Percentiles rank a stretch among this genome's conserved stretches.
Evolutionary conservation across 2,329 filamentous ascomycete species (phyloP).

Genomic region (Penicillium hordei): DNA sequence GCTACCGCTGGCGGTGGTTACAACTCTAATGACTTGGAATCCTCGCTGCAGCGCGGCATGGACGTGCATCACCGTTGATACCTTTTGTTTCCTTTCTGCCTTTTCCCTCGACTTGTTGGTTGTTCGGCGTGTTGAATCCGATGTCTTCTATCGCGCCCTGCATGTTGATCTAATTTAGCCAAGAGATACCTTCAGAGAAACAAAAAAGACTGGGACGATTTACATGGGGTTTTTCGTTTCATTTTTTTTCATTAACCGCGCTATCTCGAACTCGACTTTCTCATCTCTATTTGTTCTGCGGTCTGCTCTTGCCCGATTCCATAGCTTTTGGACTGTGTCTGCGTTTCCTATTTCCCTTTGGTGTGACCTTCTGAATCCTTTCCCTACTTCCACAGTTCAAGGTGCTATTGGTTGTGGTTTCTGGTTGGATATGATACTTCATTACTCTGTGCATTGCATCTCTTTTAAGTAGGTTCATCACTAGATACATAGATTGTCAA

Average conservation of each 20-base stretch:
- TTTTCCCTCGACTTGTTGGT: constrained; percentile 11
- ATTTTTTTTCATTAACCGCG: background rate
- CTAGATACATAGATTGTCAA: background rate
- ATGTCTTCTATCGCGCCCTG: constrained; percentile 17
- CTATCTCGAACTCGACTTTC: background rate
- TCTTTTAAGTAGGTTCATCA: background rate
- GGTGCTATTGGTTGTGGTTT: background rate
- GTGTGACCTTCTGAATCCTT: background rate
- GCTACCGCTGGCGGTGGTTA: constrained; percentile 44
- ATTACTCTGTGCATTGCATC: background rate
- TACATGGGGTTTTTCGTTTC: constrained; percentile 14
- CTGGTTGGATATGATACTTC: background rate
- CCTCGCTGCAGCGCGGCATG: constrained; percentile 57
- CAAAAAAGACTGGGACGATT: constrained; percentile 23
- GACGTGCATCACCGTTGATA: constrained; percentile 46
- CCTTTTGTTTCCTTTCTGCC: background rate
- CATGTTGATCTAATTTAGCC: constrained; percentile 31
- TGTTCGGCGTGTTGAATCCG: constrained; percentile 12
- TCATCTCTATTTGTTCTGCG: background rate
- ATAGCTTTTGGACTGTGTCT: background rate
- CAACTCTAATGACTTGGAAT: constrained; percentile 47
- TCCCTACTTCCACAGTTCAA: too few relatives aligned
- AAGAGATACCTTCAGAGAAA: constrained; percentile 29
- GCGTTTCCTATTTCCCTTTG: background rate
- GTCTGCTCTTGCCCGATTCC: background rate